Evolutionary conservation across 148 eudicot species (phyloP).

Genomic region (Dysphania ambrosioides): DNA sequence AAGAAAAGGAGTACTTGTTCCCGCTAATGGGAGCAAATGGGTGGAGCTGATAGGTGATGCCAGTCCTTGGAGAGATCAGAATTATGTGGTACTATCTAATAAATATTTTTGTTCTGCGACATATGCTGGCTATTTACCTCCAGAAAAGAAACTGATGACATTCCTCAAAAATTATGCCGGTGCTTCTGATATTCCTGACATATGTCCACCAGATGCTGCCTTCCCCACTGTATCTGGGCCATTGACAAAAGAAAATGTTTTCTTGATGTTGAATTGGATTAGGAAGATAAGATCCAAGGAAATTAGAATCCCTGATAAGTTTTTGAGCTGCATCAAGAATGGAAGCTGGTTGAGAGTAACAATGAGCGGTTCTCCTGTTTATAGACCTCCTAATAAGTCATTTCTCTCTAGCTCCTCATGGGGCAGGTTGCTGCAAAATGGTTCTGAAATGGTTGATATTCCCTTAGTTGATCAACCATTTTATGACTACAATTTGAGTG

Average conservation of each 20-base stretch:
- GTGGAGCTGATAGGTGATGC: conserved; percentile 46
- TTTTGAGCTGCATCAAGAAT: conserved; percentile 38
- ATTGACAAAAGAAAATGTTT: conserved; percentile 39
- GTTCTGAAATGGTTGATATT: conserved; percentile 47
- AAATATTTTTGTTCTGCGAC: conserved; percentile 38
- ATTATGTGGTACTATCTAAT: conserved; percentile 47
- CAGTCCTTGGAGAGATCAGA: conserved; percentile 46
- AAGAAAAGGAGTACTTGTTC: conserved; percentile 44
- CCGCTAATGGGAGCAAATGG: conserved; percentile 64
- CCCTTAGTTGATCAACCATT: conserved; percentile 44
- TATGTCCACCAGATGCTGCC: conserved; percentile 47
- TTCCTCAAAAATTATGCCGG: conserved; percentile 33
- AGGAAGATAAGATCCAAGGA: conserved; percentile 25
- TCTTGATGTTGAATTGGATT: conserved; percentile 57
- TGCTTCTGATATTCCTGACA: conserved; percentile 54
- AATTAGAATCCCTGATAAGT: conserved; percentile 27
- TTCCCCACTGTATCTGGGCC: conserved; percentile 42
- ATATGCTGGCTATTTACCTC: conserved; percentile 32
- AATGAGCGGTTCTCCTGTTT: conserved; percentile 36
- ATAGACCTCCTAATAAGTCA: conserved; percentile 49
- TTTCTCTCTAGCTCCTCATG: conserved; percentile 41
- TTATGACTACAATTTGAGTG: conserved; percentile 35
- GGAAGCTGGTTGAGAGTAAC: conserved; percentile 54
- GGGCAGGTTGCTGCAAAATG: conserved; percentile 41
- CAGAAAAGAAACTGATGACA: conserved; percentile 25